These are phyloP conservation scores for Naganishia randhawae DNA, from an alignment of 768 basidiomycete genomes.

Conservation along the genomic window DNA sequence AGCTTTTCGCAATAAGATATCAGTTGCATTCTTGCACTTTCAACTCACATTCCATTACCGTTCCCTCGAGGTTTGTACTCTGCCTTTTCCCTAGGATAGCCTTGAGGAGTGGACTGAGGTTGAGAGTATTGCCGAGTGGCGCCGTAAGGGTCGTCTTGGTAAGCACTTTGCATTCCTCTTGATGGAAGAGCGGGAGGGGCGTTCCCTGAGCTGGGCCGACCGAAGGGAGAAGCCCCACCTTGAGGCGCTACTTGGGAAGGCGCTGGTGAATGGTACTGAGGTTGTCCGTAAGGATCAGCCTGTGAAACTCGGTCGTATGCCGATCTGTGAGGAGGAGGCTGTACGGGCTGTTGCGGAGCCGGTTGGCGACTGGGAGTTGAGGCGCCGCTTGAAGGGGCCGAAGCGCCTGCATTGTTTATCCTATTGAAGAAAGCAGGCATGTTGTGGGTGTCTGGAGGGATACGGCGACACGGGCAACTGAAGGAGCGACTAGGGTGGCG, in stretches of 20 bases:
- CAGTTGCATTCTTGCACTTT: not conserved
- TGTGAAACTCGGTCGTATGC: conserved; percentile 2
- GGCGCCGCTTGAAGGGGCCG: conserved; percentile 2
- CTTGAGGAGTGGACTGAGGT: not conserved
- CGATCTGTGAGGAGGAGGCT: conserved; percentile 19
- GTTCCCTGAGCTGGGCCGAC: not conserved
- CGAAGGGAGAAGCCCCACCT: not conserved
- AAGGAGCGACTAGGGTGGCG: not conserved
- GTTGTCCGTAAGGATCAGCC: conserved; percentile 14
- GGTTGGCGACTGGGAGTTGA: conserved; percentile 7
- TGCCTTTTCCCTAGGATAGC: conserved; percentile 26
- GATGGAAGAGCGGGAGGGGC: conserved; percentile 2
- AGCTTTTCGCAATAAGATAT: not conserved
- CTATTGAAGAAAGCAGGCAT: conserved; percentile 20
- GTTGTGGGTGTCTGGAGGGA: not conserved
- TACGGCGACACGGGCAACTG: not conserved
- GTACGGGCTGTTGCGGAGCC: conserved; percentile 11
- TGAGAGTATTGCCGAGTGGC: not conserved
- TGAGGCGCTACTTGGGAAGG: not conserved
- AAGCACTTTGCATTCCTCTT: not conserved
- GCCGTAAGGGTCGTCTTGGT: conserved; percentile 21
- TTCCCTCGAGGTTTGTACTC: conserved; percentile 18
- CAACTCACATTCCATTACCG: conserved; percentile 23
- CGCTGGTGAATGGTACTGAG: not conserved
- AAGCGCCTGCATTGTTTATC: not conserved